Evolutionary conservation across 208 protist species (phyloP), one percentile per base, ranked within the genome.

Genomic region (Trypanosoma platydactyli): DNA sequence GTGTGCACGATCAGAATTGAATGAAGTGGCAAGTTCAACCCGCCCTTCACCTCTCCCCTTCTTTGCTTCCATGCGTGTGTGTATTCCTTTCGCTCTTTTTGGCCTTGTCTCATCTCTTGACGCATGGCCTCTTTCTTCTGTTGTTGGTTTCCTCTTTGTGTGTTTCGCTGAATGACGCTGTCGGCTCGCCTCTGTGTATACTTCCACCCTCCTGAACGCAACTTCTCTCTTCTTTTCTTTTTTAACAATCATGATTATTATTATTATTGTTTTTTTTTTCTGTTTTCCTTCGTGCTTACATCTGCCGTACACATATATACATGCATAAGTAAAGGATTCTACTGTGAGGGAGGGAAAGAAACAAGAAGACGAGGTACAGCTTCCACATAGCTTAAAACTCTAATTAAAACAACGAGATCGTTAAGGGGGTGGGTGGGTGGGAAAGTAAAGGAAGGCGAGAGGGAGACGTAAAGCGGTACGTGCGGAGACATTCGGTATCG

Each of bases 291-390:
- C 33, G 5, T 9, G 33, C 33, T 11, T 38, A 9, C 33, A 38
- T 9, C 5, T 9, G 9, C 9, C 5, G 9, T 9, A 38, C 33
- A 38, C 33, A 38, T 9, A 38, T 15, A 49, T 12, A 49, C 13
- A 49, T 5, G 15, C 45, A 49, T 5, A 49, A 49, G 18, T 25
- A 15, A 56, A 33, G 13, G 9, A 40, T 40, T 13, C 11, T 3
- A 46, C 4, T 11, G 38, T 13, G 6, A 24, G 46, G 18, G 25
- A 64, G 25, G 15, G 11, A 64, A 55, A 45, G 45, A 46, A 63
- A 61, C 27, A 68, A 68, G 33, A 42, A 62, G 33, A 27, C 42
- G 46, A 42, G 35, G 12, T 51, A 51, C 1, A 51, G 13, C n/a
- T 38, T 56, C 3, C 20, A 56, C n/a, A 30, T 24, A 42, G 57